Base-by-base conservation (phyloP, 2,329 filamentous ascomycete genomes). In the Clonostachys rosea region DNA sequence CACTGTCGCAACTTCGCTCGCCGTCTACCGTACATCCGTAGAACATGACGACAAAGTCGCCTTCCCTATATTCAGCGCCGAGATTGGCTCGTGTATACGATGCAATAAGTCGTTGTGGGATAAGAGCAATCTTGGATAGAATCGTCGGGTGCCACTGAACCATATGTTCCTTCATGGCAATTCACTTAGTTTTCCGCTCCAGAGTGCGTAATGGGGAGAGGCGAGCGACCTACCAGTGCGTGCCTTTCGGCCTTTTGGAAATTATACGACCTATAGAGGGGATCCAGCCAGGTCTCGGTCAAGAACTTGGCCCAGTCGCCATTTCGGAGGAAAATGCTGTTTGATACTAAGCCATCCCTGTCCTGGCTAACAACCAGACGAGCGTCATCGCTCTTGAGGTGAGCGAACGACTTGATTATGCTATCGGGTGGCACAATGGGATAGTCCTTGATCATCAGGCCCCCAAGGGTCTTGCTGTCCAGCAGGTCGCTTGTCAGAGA, bases 111-210 rank as follows among this genome's bases (percentile, higher is more conserved):
- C 86, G 81, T 67, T 99, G 94, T 3, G 92, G 91, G n/a, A 99
- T 76, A 18, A 99, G 75, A 2, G 88, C 91, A 51, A 97, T 72
- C 62, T 91, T 94, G 36, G 92, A 90, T 11, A 99, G 79, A 41
- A 99, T 86, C 0, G 94, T 99, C 30, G 92, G 91, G 63, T 99
- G 94, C 95, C 94, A 99, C 74, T 96, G 92, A 34, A 89, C 83
- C 55, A 92, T 87, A 62, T 94, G 89, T 68, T 92, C 88, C 87
- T 91, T 52, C 12, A 30, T 30, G 9, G 24, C 34, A 40, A 43
- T 11, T 20, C 6, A 39, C 34, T 34, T 34, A 14, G 37, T n/a
- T 40, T 40, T 11, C 12, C 37, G 2, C 37, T 13, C 24, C 40
- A n/a, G 11, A 20, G 18, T 52, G 71, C 60, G 47, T 33, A 50